Conservation (phyloP, 306 rosid genomes). For the Oxytropis ochrocephala region DNA sequence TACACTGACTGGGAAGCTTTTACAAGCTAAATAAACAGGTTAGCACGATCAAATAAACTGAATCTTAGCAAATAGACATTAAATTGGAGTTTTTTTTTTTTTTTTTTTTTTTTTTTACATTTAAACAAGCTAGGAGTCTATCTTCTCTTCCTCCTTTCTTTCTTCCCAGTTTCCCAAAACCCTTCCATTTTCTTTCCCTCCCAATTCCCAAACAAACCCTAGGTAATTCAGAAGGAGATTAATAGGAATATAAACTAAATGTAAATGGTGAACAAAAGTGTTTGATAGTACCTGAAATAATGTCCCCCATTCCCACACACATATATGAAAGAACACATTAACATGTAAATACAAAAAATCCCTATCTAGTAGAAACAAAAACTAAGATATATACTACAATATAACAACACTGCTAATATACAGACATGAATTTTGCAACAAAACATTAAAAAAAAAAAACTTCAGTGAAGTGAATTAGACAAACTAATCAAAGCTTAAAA, state of each 20-base stretch:
- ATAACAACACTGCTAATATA: neutral
- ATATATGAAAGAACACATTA: neutral
- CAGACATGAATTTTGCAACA: neutral
- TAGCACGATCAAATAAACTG: neutral
- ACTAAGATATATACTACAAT: neutral
- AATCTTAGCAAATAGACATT: neutral
- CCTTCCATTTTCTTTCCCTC: neutral
- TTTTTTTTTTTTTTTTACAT: neutral
- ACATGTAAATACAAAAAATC: neutral
- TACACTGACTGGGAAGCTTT: neutral
- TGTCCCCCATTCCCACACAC: neutral
- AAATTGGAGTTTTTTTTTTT: too few species aligned
- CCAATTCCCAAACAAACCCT: neutral
- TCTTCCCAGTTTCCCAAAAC: neutral
- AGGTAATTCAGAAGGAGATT: neutral
- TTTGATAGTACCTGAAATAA: neutral
- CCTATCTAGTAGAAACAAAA: neutral
- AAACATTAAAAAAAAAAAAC: neutral
- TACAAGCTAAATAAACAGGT: neutral
- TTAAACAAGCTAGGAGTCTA: neutral
- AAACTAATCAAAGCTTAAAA: neutral
- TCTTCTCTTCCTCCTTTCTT: neutral
- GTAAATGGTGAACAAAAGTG: neutral
- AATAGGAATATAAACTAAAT: neutral
- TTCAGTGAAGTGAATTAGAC: neutral